Base-by-base conservation (phyloP, 306 rosid genomes). In the Prunus salicina region DNA sequence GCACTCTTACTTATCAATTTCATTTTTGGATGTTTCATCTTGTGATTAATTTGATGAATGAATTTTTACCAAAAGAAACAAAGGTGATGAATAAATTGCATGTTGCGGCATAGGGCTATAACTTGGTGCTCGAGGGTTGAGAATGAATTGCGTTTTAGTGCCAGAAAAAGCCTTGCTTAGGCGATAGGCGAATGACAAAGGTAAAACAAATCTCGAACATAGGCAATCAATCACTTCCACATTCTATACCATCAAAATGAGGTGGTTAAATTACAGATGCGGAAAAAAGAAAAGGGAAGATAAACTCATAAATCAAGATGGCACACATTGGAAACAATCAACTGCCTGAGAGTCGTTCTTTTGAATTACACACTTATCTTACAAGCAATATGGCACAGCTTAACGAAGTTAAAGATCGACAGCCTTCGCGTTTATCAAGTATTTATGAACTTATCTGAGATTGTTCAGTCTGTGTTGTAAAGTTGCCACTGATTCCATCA, bases 401-500 rank as follows among this genome's bases (percentile, higher is more conserved):
- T 51, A 62, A 72, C 32, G 7, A 58, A 38, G 27, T 43, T 63
- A 69, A 27, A 56, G 30, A 24, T 52, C 13, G n/a, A 46, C 10
- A 11, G 57, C 62, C 60, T 57, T 47, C n/a, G 49, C 22, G 45
- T 50, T 45, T 30, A 45, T 67, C 57, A 15, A 81, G 50, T 76
- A 68, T 68, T 60, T 38, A 71, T 32, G 60, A 63, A 43, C 69
- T 78, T 45, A 51, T 43, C 22, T 30, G 84, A 60, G 50, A 69
- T 57, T 64, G 60, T 53, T 69, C 75, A 15, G 66, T 32, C 34
- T 30, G 78, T 52, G 34, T 7, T 4, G 75, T 61, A 19, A 70
- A 63, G 76, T 69, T 76, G 62, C 56, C 84, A 34, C 20, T 72
- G 46, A 78, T 27, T 28, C 71, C 78, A 27, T 76, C 75, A 8